Conservation (phyloP, 768 basidiomycete species). For the Hydnum rufescens region DNA sequence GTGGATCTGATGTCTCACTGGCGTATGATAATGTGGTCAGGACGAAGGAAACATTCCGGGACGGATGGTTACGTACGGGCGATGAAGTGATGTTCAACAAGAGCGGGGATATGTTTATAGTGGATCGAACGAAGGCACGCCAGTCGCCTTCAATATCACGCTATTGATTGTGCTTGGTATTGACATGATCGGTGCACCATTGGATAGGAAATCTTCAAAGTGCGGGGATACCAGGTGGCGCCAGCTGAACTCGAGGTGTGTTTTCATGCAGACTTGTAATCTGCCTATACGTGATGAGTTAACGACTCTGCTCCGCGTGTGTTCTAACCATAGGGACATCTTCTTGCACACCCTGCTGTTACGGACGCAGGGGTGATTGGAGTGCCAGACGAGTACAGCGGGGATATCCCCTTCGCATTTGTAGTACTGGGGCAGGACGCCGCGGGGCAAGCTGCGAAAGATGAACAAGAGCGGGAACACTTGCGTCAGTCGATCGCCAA, state of each 20-base stretch:
- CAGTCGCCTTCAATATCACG: not conserved
- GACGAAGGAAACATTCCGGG: slow-evolving; percentile 9
- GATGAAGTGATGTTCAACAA: slow-evolving; percentile 38
- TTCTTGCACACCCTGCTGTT: slow-evolving; percentile 41
- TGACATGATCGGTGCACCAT: not conserved
- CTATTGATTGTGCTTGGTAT: not conserved
- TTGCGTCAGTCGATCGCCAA: slow-evolving; percentile 18
- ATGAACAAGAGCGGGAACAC: slow-evolving; percentile 19
- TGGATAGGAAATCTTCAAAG: slow-evolving; percentile 13
- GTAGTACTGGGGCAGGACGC: slow-evolving; percentile 30
- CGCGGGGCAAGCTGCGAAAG: slow-evolving; percentile 20
- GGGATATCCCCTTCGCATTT: slow-evolving; percentile 53
- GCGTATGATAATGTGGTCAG: not conserved
- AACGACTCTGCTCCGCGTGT: slow-evolving; percentile 24
- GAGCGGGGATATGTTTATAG: slow-evolving; percentile 36
- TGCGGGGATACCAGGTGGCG: slow-evolving; percentile 46
- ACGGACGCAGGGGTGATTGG: slow-evolving; percentile 41
- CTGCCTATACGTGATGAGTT: slow-evolving; percentile 17
- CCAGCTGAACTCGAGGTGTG: slow-evolving; percentile 25
- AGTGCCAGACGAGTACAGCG: slow-evolving; percentile 40
- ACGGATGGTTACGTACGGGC: slow-evolving; percentile 45
- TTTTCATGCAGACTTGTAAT: not conserved
- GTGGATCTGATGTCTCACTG: not conserved
- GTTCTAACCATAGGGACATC: slow-evolving; percentile 22
- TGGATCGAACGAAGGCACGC: slow-evolving; percentile 41